Base-by-base conservation (phyloP, 345 rosid genomes). In the Salix suchowensis region DNA sequence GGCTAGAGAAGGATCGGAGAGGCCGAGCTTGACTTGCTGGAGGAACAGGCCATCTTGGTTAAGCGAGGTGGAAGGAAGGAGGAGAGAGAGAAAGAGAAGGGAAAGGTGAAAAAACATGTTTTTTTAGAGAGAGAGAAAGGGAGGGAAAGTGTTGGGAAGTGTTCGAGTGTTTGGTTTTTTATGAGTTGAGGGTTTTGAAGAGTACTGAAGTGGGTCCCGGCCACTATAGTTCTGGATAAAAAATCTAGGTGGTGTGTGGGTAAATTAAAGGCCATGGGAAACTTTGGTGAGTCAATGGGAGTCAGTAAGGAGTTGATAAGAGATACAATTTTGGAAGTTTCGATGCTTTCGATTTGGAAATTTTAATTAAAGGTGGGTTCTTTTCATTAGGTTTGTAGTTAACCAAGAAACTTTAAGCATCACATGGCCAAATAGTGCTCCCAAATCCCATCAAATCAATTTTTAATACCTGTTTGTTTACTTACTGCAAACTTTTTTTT, bases 11-110 rank as follows among this genome's bases (percentile, higher is more conserved):
- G 91, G 96, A 85, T 91, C 96, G 67, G 87, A 85, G 75, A 96
- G 86, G 54, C 86, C 83, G 70, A 78, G 76, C 71, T 86, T 91
- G 39, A 87, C 92, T 73, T 82, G 87, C 72, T 84, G 92, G 72
- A 96, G 94, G 70, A 80, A 89, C 74, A 87, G 89, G 40, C 97
- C 98, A 64, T 93, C 97, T 70, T 90, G 87, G 89, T 83, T 91
- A 1, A 89, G 89, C 4, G 90, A 84, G 67, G 52, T 73, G 37
- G 80, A 34, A 19, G 76, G 7, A 50, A 23, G 9, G 26, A 12
- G 78, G 61, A 67, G 50, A 12, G 70, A 79, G 64, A 83, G 73
- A 28, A 75, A 37, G 26, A 83, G 40, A 24, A 85, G 77, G 40
- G 86, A 46, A 12, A 87, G 44, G n/a, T 86, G 75, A 34, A 73